Conservation (phyloP, 495 filamentous ascomycete genomes). For the Neurospora sp. region DNA sequence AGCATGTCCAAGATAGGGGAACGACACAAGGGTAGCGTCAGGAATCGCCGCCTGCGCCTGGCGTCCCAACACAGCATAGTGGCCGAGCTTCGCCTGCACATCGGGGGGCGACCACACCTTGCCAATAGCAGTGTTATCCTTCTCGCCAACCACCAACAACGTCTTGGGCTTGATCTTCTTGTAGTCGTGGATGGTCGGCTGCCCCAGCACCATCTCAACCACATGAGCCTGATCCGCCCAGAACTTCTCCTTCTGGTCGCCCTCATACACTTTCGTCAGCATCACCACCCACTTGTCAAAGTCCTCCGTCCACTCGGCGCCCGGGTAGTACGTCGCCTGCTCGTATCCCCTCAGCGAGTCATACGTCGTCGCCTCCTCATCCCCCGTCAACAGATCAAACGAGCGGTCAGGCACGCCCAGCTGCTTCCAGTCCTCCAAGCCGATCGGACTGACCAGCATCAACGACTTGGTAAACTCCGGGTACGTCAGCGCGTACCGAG, state of each 20-base stretch:
- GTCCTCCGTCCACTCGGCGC: slow-evolving; percentile 18
- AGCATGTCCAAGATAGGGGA: slow-evolving; percentile 32
- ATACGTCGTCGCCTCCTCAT: slow-evolving; percentile 27
- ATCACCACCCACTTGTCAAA: slow-evolving; percentile 40
- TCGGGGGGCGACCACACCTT: slow-evolving; percentile 35
- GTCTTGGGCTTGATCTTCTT: slow-evolving; percentile 22
- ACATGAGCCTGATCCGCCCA: slow-evolving; percentile 26
- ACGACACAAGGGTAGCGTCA: slow-evolving; percentile 29
- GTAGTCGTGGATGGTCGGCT: slow-evolving; percentile 36
- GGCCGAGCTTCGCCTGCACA: slow-evolving; percentile 27
- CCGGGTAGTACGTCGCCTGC: slow-evolving; percentile 34
- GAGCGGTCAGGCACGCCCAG: slow-evolving; percentile 30
- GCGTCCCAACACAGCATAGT: slow-evolving; percentile 33
- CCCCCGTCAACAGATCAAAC: slow-evolving; percentile 18
- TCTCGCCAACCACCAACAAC: slow-evolving; percentile 30
- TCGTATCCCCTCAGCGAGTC: slow-evolving; percentile 29
- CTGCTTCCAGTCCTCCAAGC: slow-evolving; percentile 36
- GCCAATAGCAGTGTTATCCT: slow-evolving; percentile 36
- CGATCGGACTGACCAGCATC: slow-evolving; percentile 30
- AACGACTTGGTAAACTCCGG: slow-evolving; percentile 19
- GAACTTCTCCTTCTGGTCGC: slow-evolving; percentile 21
- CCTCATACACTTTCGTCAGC: slow-evolving; percentile 34
- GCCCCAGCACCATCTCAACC: slow-evolving; percentile 35
- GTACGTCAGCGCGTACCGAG: slow-evolving; percentile 35
- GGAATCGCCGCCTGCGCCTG: slow-evolving; percentile 28